Conservation (phyloP, 164 flowering plant species). For the Nelumbo lutea region DNA sequence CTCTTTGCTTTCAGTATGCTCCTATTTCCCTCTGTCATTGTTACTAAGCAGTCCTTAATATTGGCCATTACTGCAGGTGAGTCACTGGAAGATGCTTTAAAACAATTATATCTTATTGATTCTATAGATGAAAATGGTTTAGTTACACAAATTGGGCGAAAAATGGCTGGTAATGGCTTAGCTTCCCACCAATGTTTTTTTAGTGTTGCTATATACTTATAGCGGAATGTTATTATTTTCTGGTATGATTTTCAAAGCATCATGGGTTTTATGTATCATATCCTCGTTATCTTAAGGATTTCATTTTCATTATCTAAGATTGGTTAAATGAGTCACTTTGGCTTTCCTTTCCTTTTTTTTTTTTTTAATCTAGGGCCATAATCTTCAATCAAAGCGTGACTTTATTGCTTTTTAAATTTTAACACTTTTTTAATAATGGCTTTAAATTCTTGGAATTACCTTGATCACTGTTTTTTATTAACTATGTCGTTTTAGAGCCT, state of each 20-base stretch:
- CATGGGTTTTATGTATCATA: neutral
- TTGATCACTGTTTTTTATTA: too few relatives aligned
- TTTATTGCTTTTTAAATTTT: too few relatives aligned
- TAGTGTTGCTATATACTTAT: neutral
- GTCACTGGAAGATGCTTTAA: slow-evolving; percentile 82
- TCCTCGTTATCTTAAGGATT: too few relatives aligned
- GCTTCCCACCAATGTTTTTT: neutral
- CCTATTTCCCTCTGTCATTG: neutral
- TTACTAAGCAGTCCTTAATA: neutral
- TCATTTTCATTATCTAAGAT: too few relatives aligned
- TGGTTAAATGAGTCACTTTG: too few relatives aligned
- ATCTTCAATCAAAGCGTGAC: too few relatives aligned
- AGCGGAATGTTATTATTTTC: neutral
- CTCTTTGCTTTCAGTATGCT: neutral
- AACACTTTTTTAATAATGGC: too few relatives aligned
- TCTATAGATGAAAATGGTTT: slow-evolving; percentile 90
- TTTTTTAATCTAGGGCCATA: too few relatives aligned
- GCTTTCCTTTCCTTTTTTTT: too few relatives aligned
- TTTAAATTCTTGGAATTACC: too few relatives aligned
- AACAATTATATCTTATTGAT: slow-evolving; percentile 88
- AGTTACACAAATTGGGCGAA: slow-evolving; percentile 66
- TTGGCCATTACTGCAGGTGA: slow-evolving; percentile 51
- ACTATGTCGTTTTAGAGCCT: too few relatives aligned
- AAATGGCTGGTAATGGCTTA: slow-evolving; percentile 72
- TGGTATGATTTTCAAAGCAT: neutral